phyloP scores from a whole-genome alignment of 2,329 filamentous ascomycete genomes.

The Phaeoacremonium minimum region DNA sequence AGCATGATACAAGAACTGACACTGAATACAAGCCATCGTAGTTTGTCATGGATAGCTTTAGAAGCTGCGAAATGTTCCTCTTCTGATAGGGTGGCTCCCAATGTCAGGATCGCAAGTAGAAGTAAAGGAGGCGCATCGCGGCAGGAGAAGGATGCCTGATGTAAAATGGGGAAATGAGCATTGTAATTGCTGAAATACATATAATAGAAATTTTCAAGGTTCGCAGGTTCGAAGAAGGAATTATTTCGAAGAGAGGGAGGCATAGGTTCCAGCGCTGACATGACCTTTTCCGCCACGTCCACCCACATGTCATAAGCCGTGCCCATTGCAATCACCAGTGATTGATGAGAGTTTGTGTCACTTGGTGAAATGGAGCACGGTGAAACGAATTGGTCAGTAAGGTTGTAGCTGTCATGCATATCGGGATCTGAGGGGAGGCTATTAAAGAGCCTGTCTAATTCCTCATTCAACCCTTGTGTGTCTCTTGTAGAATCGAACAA shows the following conservation, averaged over 20 bases:
- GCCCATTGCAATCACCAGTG: not conserved
- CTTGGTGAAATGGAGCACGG: constrained; percentile 1
- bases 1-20: too few species aligned
- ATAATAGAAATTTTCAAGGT: constrained; percentile 15
- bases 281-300: constrained; percentile 11
- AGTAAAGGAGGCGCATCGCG: constrained; percentile 14
- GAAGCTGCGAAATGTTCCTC: constrained; percentile 12
- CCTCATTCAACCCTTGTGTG: not conserved
- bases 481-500: not conserved
- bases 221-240: constrained; percentile 17
- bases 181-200: constrained; percentile 20
- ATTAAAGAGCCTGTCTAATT: not conserved
- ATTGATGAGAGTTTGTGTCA: constrained; percentile 7
- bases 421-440: not conserved
- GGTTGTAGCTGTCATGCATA: not conserved
- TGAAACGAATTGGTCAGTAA: not conserved
- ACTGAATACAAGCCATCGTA: constrained; percentile 17
- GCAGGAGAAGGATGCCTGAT: constrained; percentile 14
- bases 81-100: constrained; percentile 17
- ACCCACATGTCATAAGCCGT: constrained; percentile 9
- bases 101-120: constrained; percentile 17
- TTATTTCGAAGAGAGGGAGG: constrained; percentile 11
- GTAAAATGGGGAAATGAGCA: constrained; percentile 20
- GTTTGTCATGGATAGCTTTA: constrained; percentile 15
- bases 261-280: constrained; percentile 12